phyloP scores from a whole-genome alignment of 192 early-diverging fungal genomes.

The Coemansia sp. region DNA sequence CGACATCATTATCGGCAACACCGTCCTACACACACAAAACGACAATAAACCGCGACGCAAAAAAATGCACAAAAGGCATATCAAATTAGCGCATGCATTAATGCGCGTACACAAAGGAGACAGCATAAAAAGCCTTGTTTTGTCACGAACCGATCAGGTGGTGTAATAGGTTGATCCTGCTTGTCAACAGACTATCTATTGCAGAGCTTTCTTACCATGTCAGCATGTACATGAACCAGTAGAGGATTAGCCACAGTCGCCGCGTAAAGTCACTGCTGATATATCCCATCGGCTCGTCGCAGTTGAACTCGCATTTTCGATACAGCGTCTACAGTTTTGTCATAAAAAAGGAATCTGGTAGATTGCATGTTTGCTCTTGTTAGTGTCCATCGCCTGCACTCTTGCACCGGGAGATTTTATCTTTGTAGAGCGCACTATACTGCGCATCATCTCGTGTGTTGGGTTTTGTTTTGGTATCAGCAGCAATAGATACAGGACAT shows the following conservation, averaged over 20 bases:
- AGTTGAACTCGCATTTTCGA: slow-evolving; percentile 64
- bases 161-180: background rate
- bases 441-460: too few relatives aligned
- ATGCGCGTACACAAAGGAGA: slow-evolving; percentile 9
- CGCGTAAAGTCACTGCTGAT: slow-evolving; percentile 70
- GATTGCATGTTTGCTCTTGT: too few relatives aligned
- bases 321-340: slow-evolving; percentile 64
- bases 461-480: too few relatives aligned
- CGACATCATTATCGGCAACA: slow-evolving; percentile 80
- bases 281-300: slow-evolving; percentile 78
- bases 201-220: slow-evolving; percentile 65
- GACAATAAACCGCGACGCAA: slow-evolving; percentile 6
- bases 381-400: too few relatives aligned
- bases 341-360: background rate
- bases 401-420: too few relatives aligned
- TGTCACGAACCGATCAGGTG: background rate
- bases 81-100: slow-evolving; percentile 13
- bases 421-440: too few relatives aligned
- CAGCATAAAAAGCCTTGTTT: background rate
- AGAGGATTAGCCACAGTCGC: slow-evolving; percentile 79
- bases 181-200: background rate
- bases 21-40: slow-evolving; percentile 55
- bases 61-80: slow-evolving; percentile 10
- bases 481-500: too few relatives aligned
- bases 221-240: slow-evolving; percentile 88